A percentile compares a stretch with the other conserved stretches of the same genome.
Conservation (phyloP, 1,284 basidiomycete species). For the Neotropicomus parvogracilis region DNA sequence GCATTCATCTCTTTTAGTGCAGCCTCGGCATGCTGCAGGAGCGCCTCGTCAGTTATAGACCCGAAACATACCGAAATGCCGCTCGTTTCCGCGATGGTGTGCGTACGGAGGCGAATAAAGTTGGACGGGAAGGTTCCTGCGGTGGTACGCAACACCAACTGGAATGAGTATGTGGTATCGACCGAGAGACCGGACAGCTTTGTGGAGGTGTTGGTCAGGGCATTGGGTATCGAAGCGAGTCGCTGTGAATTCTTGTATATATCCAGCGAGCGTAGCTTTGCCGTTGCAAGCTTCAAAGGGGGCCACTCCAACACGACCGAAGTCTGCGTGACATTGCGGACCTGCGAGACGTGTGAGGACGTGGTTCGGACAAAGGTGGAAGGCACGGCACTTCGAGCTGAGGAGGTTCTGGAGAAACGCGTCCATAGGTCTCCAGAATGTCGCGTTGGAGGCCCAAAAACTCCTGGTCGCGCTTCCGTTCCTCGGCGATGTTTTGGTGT, state of each 20-base stretch:
- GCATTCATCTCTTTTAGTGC: constrained; percentile 82
- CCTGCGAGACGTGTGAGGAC: constrained; percentile 38
- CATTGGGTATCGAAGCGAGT: constrained; percentile 80
- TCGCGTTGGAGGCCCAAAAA: constrained; percentile 82
- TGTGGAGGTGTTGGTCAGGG: constrained; percentile 77
- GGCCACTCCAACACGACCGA: constrained; percentile 94
- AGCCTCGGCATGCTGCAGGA: constrained; percentile 75
- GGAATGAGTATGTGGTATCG: constrained; percentile 88
- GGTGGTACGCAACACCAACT: constrained; percentile 84
- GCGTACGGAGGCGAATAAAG: constrained; percentile 76
- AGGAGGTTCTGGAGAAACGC: constrained; percentile 67
- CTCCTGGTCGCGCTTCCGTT: constrained; percentile 72
- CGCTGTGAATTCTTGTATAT: constrained; percentile 89
- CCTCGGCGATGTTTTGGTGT: constrained; percentile 78
- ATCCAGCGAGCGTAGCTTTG: constrained; percentile 81
- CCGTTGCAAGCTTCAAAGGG: constrained; percentile 75
- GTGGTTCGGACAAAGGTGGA: neutral
- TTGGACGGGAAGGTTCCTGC: constrained; percentile 88
- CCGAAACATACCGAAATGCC: constrained; percentile 93
- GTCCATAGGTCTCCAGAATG: constrained; percentile 76
- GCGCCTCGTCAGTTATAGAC: constrained; percentile 70
- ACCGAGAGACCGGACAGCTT: constrained; percentile 88
- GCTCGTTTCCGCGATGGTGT: constrained; percentile 91
- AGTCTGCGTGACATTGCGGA: constrained; percentile 94
- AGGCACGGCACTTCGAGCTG: constrained; percentile 51